Percentiles rank a stretch among this genome's conserved stretches.
Evolutionary conservation across 2,329 filamentous ascomycete genomes (phyloP).

Genomic region (Colletotrichum higginsianum): DNA sequence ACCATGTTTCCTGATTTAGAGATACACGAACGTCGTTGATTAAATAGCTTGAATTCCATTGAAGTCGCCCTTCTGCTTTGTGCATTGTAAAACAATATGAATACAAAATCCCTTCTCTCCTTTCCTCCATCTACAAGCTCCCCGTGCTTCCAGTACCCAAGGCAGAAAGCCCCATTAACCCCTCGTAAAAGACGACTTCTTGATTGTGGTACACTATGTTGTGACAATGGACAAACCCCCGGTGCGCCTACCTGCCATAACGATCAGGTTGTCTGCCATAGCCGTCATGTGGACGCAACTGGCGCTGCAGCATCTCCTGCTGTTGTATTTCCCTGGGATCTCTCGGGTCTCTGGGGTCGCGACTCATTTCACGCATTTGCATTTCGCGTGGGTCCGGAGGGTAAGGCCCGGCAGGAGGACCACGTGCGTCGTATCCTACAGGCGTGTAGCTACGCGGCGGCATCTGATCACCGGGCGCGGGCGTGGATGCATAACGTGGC

Average conservation of each 20-base stretch:
- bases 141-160: background rate
- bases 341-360: slow-evolving; percentile 56
- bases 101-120: slow-evolving; percentile 15
- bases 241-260: slow-evolving; percentile 57
- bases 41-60: slow-evolving; percentile 6
- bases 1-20: no score
- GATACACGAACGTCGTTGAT: background rate
- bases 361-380: slow-evolving; percentile 54
- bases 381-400: slow-evolving; percentile 54
- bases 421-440: slow-evolving; percentile 58
- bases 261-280: slow-evolving; percentile 61
- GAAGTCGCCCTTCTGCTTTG: slow-evolving; percentile 10
- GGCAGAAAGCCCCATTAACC: slow-evolving; percentile 9
- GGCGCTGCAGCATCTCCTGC: slow-evolving; percentile 55
- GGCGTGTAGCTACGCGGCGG: slow-evolving; percentile 64
- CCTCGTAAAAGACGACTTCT: slow-evolving; percentile 5
- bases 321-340: slow-evolving; percentile 46
- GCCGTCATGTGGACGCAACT: slow-evolving; percentile 60
- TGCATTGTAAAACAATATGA: slow-evolving; percentile 20
- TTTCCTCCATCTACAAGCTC: slow-evolving; percentile 13
- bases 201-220: slow-evolving; percentile 15
- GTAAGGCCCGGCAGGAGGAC: slow-evolving; percentile 55
- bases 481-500: slow-evolving; percentile 60
- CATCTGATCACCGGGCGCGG: slow-evolving; percentile 58
- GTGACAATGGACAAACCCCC: background rate